Evolutionary conservation across 164 flowering plant species (phyloP), one percentile per base, ranked within the genome.

Genomic region (Piper longum): DNA sequence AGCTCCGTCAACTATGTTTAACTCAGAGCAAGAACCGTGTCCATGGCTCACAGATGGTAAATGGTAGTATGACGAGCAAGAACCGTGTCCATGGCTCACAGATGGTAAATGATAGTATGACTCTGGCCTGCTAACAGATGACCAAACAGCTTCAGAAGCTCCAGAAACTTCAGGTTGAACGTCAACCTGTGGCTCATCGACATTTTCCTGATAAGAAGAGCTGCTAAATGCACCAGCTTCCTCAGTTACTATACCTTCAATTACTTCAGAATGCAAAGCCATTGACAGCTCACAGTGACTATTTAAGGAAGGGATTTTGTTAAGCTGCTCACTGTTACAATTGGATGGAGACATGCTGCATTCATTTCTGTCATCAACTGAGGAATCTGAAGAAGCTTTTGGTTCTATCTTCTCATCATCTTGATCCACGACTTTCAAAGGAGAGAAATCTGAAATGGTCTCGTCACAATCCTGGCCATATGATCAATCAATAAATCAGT

Each of bases 91-190:
- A 26, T 26, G 36, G 67, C 69, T 76, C 54, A 44, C 54, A 55
- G 78, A 68, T 66, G 72, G 57, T 62, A 80, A 69, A 61, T 73
- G 70, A 67, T 72, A 76, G 62, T 66, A 79, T 41, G 85, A 60
- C 56, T 70, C 75, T 4, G 78, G 71, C 45, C 70, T 60, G 65
- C 73, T 67, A 52, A 66, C 72, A 26, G 71, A 68, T 26, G 75
- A 71, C 92, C 92, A 84, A 41, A 69, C 67, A 68, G 81, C 78
- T 67, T 75, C 63, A 70, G 80, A 66, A 62, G 80, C 59, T 5
- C 56, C 62, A 36, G 76, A 64, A 64, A 56, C 73, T 63, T 71
- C 81, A 2, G 26, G 73, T 60, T 65, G 65, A 52, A 69, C 66
- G 40, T 70, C 36, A 71, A 59, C 68, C 67, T 73, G 73, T 43